A percentile compares a stretch with the other conserved stretches of the same genome.
Evolutionary conservation across 306 rosid species (phyloP).

Genomic region (Cicer cuneatum): DNA sequence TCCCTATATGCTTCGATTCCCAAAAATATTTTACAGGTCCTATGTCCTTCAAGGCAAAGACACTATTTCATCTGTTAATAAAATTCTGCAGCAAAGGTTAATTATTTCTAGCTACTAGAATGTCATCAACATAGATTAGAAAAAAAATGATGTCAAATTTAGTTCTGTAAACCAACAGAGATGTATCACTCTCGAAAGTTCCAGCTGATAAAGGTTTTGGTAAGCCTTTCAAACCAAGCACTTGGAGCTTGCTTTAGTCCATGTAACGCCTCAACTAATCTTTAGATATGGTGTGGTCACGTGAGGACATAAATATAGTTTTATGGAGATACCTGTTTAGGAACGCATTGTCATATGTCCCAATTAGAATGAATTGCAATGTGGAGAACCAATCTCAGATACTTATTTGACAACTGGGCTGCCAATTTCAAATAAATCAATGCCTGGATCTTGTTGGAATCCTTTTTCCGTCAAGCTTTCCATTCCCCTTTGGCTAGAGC

Average conservation of each 20-base stretch:
- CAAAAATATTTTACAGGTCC: neutral
- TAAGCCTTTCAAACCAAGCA: neutral
- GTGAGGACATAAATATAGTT: neutral
- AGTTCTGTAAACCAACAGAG: neutral
- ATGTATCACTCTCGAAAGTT: neutral
- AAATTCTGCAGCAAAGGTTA: too few relatives aligned
- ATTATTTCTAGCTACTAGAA: neutral
- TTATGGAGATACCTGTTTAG: neutral
- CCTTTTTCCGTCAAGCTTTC: neutral
- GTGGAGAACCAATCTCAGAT: neutral
- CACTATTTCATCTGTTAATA: neutral
- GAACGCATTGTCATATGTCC: neutral
- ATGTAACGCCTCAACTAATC: neutral
- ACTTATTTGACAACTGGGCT: neutral
- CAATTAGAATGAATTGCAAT: neutral
- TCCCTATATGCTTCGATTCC: neutral
- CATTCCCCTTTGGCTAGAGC: neutral
- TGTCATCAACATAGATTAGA: too few relatives aligned
- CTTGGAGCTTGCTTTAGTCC: neutral
- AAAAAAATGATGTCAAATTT: neutral
- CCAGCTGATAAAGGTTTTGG: neutral
- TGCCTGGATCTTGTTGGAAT: neutral
- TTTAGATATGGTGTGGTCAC: neutral
- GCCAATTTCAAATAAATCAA: neutral
- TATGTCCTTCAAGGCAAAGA: neutral